phyloP scores from a whole-genome alignment of 257 asterid species.

The Vinca minor region DNA sequence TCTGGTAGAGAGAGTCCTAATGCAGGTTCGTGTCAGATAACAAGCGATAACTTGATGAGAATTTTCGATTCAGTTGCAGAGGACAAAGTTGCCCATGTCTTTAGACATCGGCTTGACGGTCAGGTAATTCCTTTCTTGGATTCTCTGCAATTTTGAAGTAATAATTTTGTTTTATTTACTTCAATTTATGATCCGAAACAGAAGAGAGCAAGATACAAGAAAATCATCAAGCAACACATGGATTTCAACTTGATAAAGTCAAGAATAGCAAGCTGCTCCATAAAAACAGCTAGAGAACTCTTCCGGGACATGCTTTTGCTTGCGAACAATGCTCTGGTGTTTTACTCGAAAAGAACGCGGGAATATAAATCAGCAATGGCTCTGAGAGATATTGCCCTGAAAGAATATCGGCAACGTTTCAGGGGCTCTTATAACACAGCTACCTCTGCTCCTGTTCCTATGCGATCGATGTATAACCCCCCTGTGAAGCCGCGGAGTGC shows the following conservation, averaged over 20 bases:
- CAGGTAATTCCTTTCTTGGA: slow-evolving; percentile 39
- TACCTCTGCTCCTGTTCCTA: slow-evolving; percentile 36
- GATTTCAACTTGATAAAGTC: slow-evolving; percentile 68
- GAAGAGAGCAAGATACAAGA: slow-evolving; percentile 87
- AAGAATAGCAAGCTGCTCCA: slow-evolving; percentile 36
- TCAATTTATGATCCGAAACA: slow-evolving; percentile 19
- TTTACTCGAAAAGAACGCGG: slow-evolving; percentile 72
- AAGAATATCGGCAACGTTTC: slow-evolving; percentile 42
- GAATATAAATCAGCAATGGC: slow-evolving; percentile 69
- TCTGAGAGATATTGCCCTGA: slow-evolving; percentile 50
- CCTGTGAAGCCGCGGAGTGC: slow-evolving; percentile 77
- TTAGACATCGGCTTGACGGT: slow-evolving; percentile 84
- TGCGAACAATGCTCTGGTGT: slow-evolving; percentile 72
- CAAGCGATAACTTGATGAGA: slow-evolving; percentile 35
- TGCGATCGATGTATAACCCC: slow-evolving; percentile 37
- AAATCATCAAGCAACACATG: slow-evolving; percentile 55
- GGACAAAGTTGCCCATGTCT: slow-evolving; percentile 59
- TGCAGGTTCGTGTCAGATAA: slow-evolving; percentile 19
- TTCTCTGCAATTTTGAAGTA: not conserved
- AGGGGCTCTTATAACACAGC: slow-evolving; percentile 33
- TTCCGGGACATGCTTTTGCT: slow-evolving; percentile 74
- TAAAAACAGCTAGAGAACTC: slow-evolving; percentile 53
- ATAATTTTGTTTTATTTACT: not conserved
- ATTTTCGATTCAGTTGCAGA: slow-evolving; percentile 47
- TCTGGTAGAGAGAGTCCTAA: slow-evolving; percentile 17